Evolutionary conservation across 2,329 filamentous ascomycete species (phyloP), one percentile per base, ranked within the genome.

Genomic region (Alternaria angustiovoidea): DNA sequence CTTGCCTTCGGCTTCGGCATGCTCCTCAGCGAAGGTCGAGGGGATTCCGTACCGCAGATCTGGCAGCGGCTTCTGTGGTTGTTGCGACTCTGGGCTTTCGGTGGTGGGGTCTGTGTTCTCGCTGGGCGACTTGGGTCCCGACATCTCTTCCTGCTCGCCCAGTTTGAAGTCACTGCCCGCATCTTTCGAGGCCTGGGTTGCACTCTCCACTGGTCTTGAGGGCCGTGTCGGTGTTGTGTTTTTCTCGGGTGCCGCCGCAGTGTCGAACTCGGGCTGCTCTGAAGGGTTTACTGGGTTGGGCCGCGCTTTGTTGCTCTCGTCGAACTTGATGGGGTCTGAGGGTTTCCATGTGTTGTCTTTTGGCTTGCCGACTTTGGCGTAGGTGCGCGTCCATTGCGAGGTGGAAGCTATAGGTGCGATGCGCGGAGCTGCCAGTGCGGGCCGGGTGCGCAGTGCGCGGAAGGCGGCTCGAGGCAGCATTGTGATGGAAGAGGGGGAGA

Each of bases 41-140:
- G 94, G 94, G 64, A 98, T 96, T 65, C 94, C 94, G 74, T 94
- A 90, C n/a, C 93, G 95, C 44, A 98, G 85, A 76, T 98, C 94
- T 54, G 94, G 94, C 12, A 97, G 87, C 54, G 92, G 89, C 71
- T 89, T 86, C 16, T 74, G 76, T 53, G 87, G 83, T 24, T 88
- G 83, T 67, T 85, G 79, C 51, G 59, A 42, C 39, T 66, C 61
- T 39, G 66, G 54, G 52, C 82, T 79, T 43, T 82, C 79, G 55
- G 80, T 71, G 51, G 76, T 71, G 60, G 80, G 67, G 39, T 77
- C 71, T 26, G 75, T 79, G 61, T 82, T 78, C 22, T 69, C 67
- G 38, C 65, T 49, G 72, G 72, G 71, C 57, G 68, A 72, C 67
- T 66, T 75, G 62, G 76, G 68, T 60, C 70, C 71, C 54, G 70